Base-by-base conservation (phyloP, 805 yeast species). In the Candida germanica region DNA sequence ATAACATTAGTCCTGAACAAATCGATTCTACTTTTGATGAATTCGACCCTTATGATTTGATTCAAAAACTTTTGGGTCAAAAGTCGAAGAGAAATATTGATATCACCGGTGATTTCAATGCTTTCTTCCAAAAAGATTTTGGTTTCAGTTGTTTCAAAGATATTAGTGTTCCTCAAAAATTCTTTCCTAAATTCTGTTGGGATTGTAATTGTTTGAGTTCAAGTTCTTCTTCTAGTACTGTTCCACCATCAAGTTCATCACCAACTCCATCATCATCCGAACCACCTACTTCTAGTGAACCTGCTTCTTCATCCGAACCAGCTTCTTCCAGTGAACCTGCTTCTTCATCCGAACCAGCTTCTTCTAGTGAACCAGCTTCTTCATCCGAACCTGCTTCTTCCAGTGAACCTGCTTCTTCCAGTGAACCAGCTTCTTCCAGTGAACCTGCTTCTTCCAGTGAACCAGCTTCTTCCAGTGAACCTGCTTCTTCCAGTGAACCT, bases 321-420 rank as follows among this genome's bases (percentile, higher is more conserved):
- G 7, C 26, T 14, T 21, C 26, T 12, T 20, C 18, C 21, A 6
- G 26, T 6, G 26, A 13, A 13, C 6, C 26, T 20, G 9, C 35
- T 17, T 14, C 36, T 10, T 18, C 23, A 12, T 8, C 59, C 38
- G 53, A 41, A 39, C 29, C 33, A n/a, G 34, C 44, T 3, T 48
- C 58, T 18, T 57, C 62, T n/a, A 49, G 51, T 7, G 39, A 59
- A 10, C 56, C 64, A 7, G 45, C 56, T 31, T 59, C 69, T 15
- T 55, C 65, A 12, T 64, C 69, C 36, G 39, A 50, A 6, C 52
- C 50, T 33, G 27, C 59, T 44, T 51, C 42, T 35, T 61, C 69
- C 43, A 19, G 45, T 6, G 32, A 36, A 10, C 48, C 40, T 23
- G 45, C 61, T n/a, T 44, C 49, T 26, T 60, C 66, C 31, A 49